Percentiles rank a stretch among this genome's conserved stretches.
These are phyloP conservation scores for Ceratocystis colombiana DNA, from an alignment of 2,329 filamentous ascomycete genomes.

Conservation along the genomic window DNA sequence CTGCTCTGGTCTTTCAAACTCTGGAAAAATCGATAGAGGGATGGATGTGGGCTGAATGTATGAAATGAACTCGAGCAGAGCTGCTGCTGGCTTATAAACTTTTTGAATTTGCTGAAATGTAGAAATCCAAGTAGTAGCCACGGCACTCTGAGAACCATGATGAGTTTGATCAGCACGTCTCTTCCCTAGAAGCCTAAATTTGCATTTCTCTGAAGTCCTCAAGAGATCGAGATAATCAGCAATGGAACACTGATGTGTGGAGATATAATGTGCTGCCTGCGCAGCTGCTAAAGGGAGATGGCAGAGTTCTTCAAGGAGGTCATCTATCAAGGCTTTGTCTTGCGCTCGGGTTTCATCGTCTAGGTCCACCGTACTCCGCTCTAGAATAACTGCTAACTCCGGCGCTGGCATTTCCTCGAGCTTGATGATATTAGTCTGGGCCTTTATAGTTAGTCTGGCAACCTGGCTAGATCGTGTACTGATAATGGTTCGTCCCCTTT, in stretches of 20 bases:
- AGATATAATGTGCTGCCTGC: constrained; percentile 25
- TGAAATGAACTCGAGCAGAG: background rate
- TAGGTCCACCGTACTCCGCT: too few relatives aligned
- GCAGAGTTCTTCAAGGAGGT: constrained; percentile 3
- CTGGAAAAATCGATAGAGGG: background rate
- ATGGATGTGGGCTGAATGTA: background rate
- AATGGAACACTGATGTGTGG: constrained; percentile 16
- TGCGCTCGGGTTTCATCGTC: background rate
- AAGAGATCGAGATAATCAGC: background rate
- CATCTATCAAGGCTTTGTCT: background rate
- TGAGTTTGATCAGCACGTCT: background rate
- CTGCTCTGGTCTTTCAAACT: background rate
- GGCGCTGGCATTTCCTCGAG: background rate
- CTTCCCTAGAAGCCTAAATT: background rate
- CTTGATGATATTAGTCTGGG: background rate
- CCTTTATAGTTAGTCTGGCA: background rate
- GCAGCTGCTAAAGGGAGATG: constrained; percentile 26
- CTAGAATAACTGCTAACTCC: background rate
- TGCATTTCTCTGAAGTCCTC: background rate
- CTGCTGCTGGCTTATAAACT: background rate
- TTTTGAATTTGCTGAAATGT: background rate
- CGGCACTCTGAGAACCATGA: background rate
- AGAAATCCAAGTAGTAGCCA: background rate
- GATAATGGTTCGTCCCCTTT: constrained; percentile 18
- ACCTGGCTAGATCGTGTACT: constrained; percentile 17